Conservation (phyloP, 805 yeast species). For the Candida ortonii region DNA sequence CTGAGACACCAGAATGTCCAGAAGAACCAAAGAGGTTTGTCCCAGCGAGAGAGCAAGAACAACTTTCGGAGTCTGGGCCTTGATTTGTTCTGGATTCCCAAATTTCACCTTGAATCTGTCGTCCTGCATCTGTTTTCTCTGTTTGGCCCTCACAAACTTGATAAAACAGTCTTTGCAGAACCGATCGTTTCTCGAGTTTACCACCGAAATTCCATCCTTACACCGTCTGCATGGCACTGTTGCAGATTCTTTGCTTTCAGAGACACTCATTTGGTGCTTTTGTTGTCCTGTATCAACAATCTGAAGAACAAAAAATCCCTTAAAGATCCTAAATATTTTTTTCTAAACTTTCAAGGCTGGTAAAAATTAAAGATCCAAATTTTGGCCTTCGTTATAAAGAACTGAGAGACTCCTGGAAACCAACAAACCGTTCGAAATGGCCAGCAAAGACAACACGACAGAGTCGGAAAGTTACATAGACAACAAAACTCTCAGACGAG, state of each 20-base stretch:
- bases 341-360: too few species aligned
- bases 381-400: too few species aligned
- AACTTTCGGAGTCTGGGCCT: slow-evolving; percentile 39
- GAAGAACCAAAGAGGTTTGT: slow-evolving; percentile 58
- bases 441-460: slow-evolving; percentile 1
- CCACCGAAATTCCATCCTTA: slow-evolving; percentile 38
- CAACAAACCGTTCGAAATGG: too few species aligned
- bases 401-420: too few species aligned
- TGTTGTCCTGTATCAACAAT: too few species aligned
- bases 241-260: too few species aligned
- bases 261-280: too few species aligned
- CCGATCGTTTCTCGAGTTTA: slow-evolving; percentile 57
- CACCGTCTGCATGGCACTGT: slow-evolving; percentile 55
- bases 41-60: slow-evolving; percentile 69
- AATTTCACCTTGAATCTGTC: slow-evolving; percentile 73
- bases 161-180: slow-evolving; percentile 69
- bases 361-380: too few species aligned
- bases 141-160: slow-evolving; percentile 73
- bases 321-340: too few species aligned
- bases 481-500: slow-evolving; percentile 27
- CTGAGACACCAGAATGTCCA: slow-evolving; percentile 63
- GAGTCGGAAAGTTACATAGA: slow-evolving; percentile 23
- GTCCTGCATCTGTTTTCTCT: slow-evolving; percentile 71
- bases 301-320: too few species aligned
- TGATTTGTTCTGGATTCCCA: slow-evolving; percentile 33